Evolutionary conservation across 1,139 yeast species (phyloP), one percentile per base, ranked within the genome.

Genomic region (Pichia sp.): DNA sequence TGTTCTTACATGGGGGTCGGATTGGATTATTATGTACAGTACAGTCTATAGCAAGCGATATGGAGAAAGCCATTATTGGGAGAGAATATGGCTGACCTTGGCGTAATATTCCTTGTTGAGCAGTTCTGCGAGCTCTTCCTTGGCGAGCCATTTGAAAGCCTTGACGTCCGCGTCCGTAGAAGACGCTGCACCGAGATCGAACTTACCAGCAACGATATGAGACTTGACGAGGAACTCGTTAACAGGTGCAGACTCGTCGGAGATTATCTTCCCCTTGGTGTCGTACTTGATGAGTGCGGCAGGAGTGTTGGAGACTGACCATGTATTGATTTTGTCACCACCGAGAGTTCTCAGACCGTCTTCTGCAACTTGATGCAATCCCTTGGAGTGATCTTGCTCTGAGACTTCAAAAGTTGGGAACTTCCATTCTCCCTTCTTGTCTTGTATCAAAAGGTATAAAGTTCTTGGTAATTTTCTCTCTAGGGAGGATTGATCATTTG

Each of bases 221-320:
- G 94, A 82, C 60, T 86, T 86, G 53, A 91, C 77, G 52, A 84
- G 67, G 55, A 79, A 91, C 49, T 77, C 82, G 53, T 71, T 69
- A 17, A 39, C 22, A 8, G 28, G 18, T n/a, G 35, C 36, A 11
- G 30, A 32, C 27, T 51, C 52, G 18, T 40, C 39, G 12, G 34
- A 39, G 9, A 49, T 7, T 5, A 30, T 41, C 16, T 49, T 45
- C n/a, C 45, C 19, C 13, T 46, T 30, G 2, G 47, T 48, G 29
- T 43, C 42, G 33, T 57, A 60, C 45, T 65, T 62, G 41, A 75
- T 52, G 6, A 83, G 77, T 42, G 83, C 93, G 33, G 91, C 80
- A 29, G 98, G 98, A 10, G 83, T 81, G 44, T 75, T 76, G 19
- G 97, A 85, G 14, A 91, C 95, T 17, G 85, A 76, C 83, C 94